Percentiles rank a stretch among this genome's conserved stretches.
Evolutionary conservation across 495 filamentous ascomycete genomes (phyloP).

Genomic region (Aspergillus conjunctus): DNA sequence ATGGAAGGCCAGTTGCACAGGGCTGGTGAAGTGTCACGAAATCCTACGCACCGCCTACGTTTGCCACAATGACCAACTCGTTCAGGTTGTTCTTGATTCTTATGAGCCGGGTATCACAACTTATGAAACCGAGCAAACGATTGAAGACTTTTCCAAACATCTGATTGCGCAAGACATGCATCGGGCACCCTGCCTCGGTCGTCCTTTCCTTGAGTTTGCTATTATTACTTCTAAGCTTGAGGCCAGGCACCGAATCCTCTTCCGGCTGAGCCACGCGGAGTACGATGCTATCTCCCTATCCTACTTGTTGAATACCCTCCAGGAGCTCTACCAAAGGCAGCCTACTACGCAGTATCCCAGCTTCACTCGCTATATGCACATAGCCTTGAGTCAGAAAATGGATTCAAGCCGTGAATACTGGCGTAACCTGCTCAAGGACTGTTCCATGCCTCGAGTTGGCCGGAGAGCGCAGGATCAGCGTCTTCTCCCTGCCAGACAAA

Average conservation of each 20-base stretch:
- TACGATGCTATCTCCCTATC: conserved; percentile 65
- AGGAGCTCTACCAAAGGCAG: conserved; percentile 40
- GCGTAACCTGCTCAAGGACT: conserved; percentile 15
- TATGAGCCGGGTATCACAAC: conserved; percentile 39
- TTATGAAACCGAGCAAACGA: conserved; percentile 44
- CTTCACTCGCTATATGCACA: conserved; percentile 50
- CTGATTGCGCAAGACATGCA: conserved; percentile 32
- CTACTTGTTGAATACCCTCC: conserved; percentile 46
- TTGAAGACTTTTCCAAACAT: conserved; percentile 40
- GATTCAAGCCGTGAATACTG: conserved; percentile 15
- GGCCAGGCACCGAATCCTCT: conserved; percentile 44
- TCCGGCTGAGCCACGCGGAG: conserved; percentile 63
- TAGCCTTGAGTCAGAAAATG: background rate
- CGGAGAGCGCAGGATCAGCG: background rate
- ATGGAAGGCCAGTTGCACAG: conserved; percentile 30
- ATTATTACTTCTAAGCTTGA: conserved; percentile 41
- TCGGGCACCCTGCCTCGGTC: conserved; percentile 47
- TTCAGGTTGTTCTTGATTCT: conserved; percentile 53
- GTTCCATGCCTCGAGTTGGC: conserved; percentile 16
- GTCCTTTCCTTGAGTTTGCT: conserved; percentile 54
- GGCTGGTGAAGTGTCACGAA: conserved; percentile 45
- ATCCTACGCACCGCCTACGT: conserved; percentile 63
- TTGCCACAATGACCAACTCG: conserved; percentile 36
- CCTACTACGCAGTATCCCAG: conserved; percentile 31
- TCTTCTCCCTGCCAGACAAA: conserved; percentile 11